Base-by-base conservation (phyloP, 2,329 filamentous ascomycete species). In the Ceratocystis huliohia region DNA sequence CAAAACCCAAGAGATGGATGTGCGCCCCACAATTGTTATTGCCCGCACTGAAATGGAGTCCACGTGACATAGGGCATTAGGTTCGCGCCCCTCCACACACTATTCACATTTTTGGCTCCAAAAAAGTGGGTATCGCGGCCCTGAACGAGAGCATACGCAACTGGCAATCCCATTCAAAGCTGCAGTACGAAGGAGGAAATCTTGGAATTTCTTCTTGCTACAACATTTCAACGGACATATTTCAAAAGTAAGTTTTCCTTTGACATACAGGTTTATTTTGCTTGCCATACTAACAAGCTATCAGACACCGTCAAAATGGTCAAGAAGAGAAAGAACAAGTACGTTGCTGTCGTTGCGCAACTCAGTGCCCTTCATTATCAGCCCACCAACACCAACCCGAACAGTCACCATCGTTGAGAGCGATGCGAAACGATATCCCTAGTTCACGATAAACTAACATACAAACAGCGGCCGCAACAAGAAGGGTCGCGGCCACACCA, bases 401-500 rank as follows among this genome's bases (percentile, higher is more conserved):
- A 41, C 13, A 41, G 10, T 17, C 20, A 45, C 13, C 10, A 17
- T 2, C 1, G n/a, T 15, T 20, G 30, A 70, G 5, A 28, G 20
- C 8, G 5, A 48, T 70, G 63, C 71, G 72, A 70, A 73, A 65
- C 68, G 8, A 13, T n/a, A 30, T 28, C 15, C 3, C 44, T 3
- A 20, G 28, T 5, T 22, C 22, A 5, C 56, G 22, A 28, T 30
- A 3, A 64, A 64, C 63, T 61, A 61, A 67, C 62, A 66, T 13
- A 46, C 25, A 20, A 63, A 65, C 78, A 95, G 89, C 85, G 93
- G 93, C 81, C 91, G 93, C 80, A 96, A 97, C 89, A 96, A 96
- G 91, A 96, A 96, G 83, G 93, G 94, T 80, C 91, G 94, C 80
- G 94, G 94, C 84, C 93, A 97, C 86, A 91, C 96, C 83, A 99